Evolutionary conservation across 2,329 filamentous ascomycete species (phyloP), one percentile per base, ranked within the genome.

Genomic region (Moelleriella libera): DNA sequence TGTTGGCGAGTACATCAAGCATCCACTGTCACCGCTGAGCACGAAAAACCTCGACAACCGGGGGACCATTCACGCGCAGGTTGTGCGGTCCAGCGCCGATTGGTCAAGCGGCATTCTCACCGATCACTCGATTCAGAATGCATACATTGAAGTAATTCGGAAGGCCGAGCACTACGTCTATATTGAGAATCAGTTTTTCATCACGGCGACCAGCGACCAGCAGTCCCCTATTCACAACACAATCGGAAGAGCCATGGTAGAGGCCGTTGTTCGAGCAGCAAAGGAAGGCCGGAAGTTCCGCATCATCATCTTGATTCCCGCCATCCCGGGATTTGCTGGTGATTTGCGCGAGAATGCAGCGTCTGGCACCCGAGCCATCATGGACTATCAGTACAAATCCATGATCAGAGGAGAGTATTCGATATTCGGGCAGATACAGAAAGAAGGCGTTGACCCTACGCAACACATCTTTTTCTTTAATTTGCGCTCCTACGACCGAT

Each of bases 151-250:
- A 52, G 69, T 94, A 31, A 97, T 97, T 56, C 73, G 82, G 45
- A 87, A 86, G 46, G 90, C 90, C 0, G 70, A 96, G 64, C 90
- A 97, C 61, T 96, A 80, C 55, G 84, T 98, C 29, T 98, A 97
- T 68, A 95, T 98, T 51, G 92, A 98, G 63, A 97, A 97, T 58
- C 92, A 98, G 58, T 97, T 97, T 69, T 98, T 97, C 72, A 96
- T 94, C 60, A 94, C 88, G 1, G 86, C 92, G 0, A 97, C 90
- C 0, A 88, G 88, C 7, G 82, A 92, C n/a, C 66, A 95, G 37
- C 89, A 96, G 61, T 68, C 73, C 1, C 90, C 90, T 0, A 79
- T 97, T 29, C 81, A 88, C 63, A 98, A 98, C 60, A 83, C 80
- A 14, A 85, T 98, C 47, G 92, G 92, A 10, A 74, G 74, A 6